Percentiles rank a stretch among this genome's conserved stretches.
Conservation (phyloP, 2,329 filamentous ascomycete genomes). For the Westerdykella aurantiaca region DNA sequence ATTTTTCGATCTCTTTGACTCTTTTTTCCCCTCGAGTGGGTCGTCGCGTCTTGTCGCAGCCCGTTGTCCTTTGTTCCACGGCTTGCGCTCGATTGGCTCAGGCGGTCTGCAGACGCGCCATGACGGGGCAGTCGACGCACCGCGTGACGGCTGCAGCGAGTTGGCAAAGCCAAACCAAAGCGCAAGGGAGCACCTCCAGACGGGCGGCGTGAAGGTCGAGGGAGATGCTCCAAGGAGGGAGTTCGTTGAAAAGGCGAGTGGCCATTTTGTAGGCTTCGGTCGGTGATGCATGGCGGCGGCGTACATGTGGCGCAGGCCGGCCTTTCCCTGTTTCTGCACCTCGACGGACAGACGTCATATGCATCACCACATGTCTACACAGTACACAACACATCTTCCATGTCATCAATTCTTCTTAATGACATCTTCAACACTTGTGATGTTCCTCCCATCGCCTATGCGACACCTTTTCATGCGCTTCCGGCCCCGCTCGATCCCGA, state of each 20-base stretch:
- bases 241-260: slow-evolving; percentile 19
- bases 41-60: slow-evolving; percentile 16
- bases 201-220: slow-evolving; percentile 26
- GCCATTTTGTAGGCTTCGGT: slow-evolving; percentile 25
- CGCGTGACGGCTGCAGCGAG: background rate
- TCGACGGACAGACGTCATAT: slow-evolving; percentile 18
- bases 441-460: background rate
- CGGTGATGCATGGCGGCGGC: slow-evolving; percentile 10
- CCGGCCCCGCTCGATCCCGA: too few relatives aligned
- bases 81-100: slow-evolving; percentile 32
- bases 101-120: slow-evolving; percentile 19
- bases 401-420: background rate
- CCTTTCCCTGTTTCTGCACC: slow-evolving; percentile 29
- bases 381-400: background rate
- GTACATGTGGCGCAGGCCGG: slow-evolving; percentile 7
- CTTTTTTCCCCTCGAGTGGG: slow-evolving; percentile 26
- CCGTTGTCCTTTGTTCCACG: slow-evolving; percentile 31
- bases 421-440: background rate
- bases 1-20: background rate
- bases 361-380: background rate
- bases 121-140: slow-evolving; percentile 7
- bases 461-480: background rate
- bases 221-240: slow-evolving; percentile 27
- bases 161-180: slow-evolving; percentile 25
- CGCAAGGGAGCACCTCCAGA: slow-evolving; percentile 36